Evolutionary conservation across 805 yeast species (phyloP).

Genomic region (Kodamaea sagamina): DNA sequence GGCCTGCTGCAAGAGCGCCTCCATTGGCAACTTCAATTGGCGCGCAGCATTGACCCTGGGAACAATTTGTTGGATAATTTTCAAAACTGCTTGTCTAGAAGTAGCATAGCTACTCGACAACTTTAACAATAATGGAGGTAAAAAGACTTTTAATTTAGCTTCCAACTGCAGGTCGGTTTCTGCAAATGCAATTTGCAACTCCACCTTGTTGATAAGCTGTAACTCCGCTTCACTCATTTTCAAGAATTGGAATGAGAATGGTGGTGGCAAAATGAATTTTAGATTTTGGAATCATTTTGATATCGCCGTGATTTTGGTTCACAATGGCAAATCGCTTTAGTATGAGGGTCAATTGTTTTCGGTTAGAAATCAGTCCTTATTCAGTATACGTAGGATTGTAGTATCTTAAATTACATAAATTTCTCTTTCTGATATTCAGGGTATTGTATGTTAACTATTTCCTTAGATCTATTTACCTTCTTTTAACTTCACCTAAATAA

Average conservation of each 20-base stretch:
- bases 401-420: too few relatives aligned
- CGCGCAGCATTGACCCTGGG: constrained; percentile 63
- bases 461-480: neutral
- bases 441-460: neutral
- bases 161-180: constrained; percentile 66
- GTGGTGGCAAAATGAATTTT: constrained; percentile 15
- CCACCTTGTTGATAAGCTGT: constrained; percentile 71
- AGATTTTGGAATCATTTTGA: neutral
- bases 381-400: too few relatives aligned
- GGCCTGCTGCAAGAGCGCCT: constrained; percentile 63
- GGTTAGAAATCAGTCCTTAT: too few relatives aligned
- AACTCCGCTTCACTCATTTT: constrained; percentile 51
- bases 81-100: constrained; percentile 68
- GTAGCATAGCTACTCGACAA: constrained; percentile 66
- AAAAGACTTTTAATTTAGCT: constrained; percentile 56
- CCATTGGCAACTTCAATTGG: constrained; percentile 61
- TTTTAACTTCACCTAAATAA: constrained; percentile 10
- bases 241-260: neutral
- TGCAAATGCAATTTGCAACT: constrained; percentile 77
- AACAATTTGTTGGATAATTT: constrained; percentile 64
- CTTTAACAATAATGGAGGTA: constrained; percentile 79
- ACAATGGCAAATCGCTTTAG: neutral
- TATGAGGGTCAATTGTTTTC: too few relatives aligned
- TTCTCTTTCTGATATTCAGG: neutral
- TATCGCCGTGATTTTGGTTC: constrained; percentile 1